Evolutionary conservation across 2,329 filamentous ascomycete genomes (phyloP).

Genomic region (Ilyonectria robusta): DNA sequence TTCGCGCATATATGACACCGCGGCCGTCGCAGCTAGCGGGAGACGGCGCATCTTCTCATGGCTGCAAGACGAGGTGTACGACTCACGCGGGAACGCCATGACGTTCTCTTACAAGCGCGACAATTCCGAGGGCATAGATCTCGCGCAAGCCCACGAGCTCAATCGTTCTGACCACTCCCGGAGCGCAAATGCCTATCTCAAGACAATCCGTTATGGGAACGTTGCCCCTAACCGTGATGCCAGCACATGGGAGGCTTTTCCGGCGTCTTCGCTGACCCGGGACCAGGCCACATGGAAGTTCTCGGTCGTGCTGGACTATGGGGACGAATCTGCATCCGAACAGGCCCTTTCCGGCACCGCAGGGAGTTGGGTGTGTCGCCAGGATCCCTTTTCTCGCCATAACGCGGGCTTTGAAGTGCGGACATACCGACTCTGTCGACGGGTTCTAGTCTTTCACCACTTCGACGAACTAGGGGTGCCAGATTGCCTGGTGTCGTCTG

Average conservation of each 20-base stretch:
- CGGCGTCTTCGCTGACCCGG: no score
- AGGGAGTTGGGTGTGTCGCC: neutral
- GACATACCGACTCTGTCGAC: slow-evolving; percentile 11
- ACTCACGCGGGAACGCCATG: slow-evolving; percentile 12
- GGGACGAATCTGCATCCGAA: neutral
- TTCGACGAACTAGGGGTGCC: neutral
- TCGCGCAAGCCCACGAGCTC: neutral
- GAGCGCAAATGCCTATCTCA: slow-evolving; percentile 6
- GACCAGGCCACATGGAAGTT: slow-evolving; percentile 9
- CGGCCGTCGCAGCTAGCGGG: neutral
- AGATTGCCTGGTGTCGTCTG: neutral
- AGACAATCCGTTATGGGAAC: slow-evolving; percentile 12
- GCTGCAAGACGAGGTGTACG: slow-evolving; percentile 1
- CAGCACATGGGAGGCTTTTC: no score
- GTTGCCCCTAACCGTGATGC: neutral
- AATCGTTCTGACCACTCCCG: neutral
- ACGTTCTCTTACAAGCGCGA: slow-evolving; percentile 6
- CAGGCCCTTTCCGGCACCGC: neutral
- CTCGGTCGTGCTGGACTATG: slow-evolving; percentile 13
- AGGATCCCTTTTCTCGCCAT: neutral
- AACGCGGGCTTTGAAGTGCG: slow-evolving; percentile 2
- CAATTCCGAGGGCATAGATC: no score
- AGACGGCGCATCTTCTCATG: slow-evolving; percentile 3
- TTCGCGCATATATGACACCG: neutral
- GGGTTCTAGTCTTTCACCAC: slow-evolving; percentile 20